Percentiles rank a stretch among this genome's conserved stretches.
These are phyloP conservation scores for Suillus brevipes DNA, from an alignment of 768 basidiomycete genomes.

Conservation along the genomic window DNA sequence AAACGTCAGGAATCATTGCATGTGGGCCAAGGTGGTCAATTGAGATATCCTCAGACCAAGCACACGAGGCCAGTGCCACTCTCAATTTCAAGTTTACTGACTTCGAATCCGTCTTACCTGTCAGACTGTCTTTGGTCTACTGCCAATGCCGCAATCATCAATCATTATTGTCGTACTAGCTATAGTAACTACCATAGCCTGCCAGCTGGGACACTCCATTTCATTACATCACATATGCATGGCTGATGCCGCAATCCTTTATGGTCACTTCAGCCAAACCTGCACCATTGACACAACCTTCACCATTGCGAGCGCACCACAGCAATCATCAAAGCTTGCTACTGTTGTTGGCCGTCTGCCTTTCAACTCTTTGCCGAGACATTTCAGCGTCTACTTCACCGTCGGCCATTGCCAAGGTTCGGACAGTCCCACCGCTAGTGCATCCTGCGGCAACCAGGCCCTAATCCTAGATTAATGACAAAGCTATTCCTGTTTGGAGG, in stretches of 20 bases:
- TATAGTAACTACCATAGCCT: background rate
- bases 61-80: too few relatives aligned
- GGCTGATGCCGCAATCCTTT: background rate
- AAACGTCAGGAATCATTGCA: too few relatives aligned
- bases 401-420: background rate
- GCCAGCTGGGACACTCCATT: background rate
- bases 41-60: too few relatives aligned
- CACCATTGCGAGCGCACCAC: background rate
- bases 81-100: too few relatives aligned
- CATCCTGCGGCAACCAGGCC: background rate
- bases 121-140: background rate
- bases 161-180: background rate
- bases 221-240: background rate
- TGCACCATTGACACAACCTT: background rate
- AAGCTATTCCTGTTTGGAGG: background rate
- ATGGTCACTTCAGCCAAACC: background rate
- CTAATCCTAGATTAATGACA: background rate
- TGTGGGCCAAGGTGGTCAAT: too few relatives aligned
- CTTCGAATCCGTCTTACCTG: too few relatives aligned
- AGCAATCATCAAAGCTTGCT: background rate
- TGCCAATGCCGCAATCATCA: background rate
- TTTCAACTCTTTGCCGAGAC: background rate
- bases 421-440: background rate
- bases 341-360: background rate
- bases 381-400: background rate